Percentiles rank a stretch among this genome's conserved stretches.
Conservation (phyloP, 2,329 filamentous ascomycete genomes). For the Aspergillus bombycis region DNA sequence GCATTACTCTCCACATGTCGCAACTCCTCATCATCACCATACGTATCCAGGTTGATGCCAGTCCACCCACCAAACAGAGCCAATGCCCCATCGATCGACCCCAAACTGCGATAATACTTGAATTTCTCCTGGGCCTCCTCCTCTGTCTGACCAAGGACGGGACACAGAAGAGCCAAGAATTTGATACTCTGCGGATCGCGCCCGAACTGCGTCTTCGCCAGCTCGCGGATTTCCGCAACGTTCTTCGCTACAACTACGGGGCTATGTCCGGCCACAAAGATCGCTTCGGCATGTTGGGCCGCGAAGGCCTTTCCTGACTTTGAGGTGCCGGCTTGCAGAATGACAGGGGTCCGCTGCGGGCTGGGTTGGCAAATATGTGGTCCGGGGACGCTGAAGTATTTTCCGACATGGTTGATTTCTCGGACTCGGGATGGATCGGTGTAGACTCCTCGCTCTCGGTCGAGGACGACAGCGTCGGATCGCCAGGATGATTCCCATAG, state of each 20-base stretch:
- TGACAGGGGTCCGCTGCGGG: conserved; percentile 69
- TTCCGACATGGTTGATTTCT: conserved; percentile 67
- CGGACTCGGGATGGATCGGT: conserved; percentile 61
- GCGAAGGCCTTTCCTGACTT: conserved; percentile 68
- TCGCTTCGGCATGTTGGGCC: conserved; percentile 70
- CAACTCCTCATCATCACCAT: conserved; percentile 66
- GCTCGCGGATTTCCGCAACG: conserved; percentile 64
- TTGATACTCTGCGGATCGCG: conserved; percentile 66
- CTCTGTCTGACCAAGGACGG: conserved; percentile 66
- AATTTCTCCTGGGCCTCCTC: conserved; percentile 69
- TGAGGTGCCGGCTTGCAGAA: conserved; percentile 72
- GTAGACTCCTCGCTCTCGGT: conserved; percentile 63
- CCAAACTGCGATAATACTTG: conserved; percentile 63
- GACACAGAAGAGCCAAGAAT: conserved; percentile 67
- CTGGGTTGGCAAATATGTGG: conserved; percentile 68
- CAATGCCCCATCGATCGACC: conserved; percentile 66
- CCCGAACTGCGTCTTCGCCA: conserved; percentile 56
- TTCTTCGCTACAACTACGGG: conserved; percentile 64
- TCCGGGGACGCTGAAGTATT: conserved; percentile 66
- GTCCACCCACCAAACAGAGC: conserved; percentile 77
- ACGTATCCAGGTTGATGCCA: conserved; percentile 64
- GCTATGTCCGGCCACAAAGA: conserved; percentile 69
- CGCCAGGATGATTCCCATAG: conserved; percentile 70
- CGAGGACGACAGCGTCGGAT: conserved; percentile 65
- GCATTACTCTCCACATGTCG: conserved; percentile 64